Percentiles rank a stretch among this genome's conserved stretches.
Evolutionary conservation across 441 rosid species (phyloP).

Genomic region (Populus hybrid): DNA sequence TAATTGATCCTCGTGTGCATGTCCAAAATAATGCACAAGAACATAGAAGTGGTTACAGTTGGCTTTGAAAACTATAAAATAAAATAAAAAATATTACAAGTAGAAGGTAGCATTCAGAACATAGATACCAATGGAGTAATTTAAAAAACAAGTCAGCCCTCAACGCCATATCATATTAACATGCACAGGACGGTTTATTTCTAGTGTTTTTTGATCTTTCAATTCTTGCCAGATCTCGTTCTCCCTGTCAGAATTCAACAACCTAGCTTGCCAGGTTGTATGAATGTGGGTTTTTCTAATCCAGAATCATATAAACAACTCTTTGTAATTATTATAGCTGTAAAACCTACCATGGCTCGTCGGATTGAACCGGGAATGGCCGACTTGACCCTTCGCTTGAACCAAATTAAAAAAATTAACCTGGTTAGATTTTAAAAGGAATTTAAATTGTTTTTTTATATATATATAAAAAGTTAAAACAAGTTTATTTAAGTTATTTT

Average conservation of each 20-base stretch:
- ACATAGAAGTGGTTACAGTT: not conserved
- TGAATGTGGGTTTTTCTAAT: not conserved
- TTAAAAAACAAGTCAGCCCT: not conserved
- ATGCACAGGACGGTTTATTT: not conserved
- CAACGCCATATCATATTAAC: not conserved
- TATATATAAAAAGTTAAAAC: no score
- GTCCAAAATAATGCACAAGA: not conserved
- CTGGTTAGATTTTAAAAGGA: no score
- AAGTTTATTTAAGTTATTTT: accelerated
- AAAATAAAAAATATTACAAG: not conserved
- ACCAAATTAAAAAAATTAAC: no score
- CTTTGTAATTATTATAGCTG: not conserved
- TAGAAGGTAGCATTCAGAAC: not conserved
- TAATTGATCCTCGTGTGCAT: not conserved
- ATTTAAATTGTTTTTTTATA: no score
- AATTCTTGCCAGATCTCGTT: slow-evolving; percentile 1
- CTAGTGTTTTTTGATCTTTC: not conserved
- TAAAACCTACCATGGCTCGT: accelerated
- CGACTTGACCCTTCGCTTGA: no score
- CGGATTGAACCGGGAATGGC: no score
- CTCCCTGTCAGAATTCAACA: slow-evolving; percentile 7
- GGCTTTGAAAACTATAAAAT: not conserved
- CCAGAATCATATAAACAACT: not conserved
- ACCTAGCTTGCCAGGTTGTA: not conserved
- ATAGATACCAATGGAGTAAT: not conserved